Evolutionary conservation across 2,329 filamentous ascomycete species (phyloP), one percentile per base, ranked within the genome.

Genomic region (Daldinia sp.): DNA sequence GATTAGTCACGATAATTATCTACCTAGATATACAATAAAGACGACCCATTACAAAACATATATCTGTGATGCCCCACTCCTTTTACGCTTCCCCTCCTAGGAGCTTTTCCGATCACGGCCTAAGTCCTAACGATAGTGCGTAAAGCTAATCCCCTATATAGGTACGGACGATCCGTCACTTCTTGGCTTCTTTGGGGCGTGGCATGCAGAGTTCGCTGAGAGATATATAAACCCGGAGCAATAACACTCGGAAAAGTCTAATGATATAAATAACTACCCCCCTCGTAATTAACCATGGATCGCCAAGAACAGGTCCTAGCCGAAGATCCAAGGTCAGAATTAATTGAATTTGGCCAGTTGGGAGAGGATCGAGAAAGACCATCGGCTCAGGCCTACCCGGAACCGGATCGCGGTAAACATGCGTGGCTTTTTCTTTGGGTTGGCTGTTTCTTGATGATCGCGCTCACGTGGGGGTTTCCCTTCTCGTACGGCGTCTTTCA

Each of bases 371-470:
- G 45, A 6, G 41, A n/a, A 10, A 41, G 52, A 32, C 10, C 13
- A 3, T 23, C 45, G 32, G 59, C 48, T 29, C 50, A 53, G 8
- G 55, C 59, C 15, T 63, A 66, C 7, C 63, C 63, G 7, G 52
- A 64, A 6, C 60, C 63, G 32, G 63, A 66, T 50, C 63, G 63
- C 19, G 63, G 63, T 1, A 63, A 25, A 47, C 59, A 60, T 35
- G 63, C 63, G 3, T 66, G 63, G 63, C 60, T 66, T 7, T 66
- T 66, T 13, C 56, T 66, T 3, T 66, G 59, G 59, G 52, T 58
- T 27, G 63, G 63, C 23, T 66, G 63, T 21, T 66, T 66, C 17
- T 35, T 66, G 27, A 66, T 66, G 59, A 58, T 66, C n/a, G 60
- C 51, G 19, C 25, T 66, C 21, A 66, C 59, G 5, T 66, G 63